These are phyloP conservation scores for Hymenoscyphus scutula DNA, from an alignment of 2,329 filamentous ascomycete genomes.

Conservation along the genomic window DNA sequence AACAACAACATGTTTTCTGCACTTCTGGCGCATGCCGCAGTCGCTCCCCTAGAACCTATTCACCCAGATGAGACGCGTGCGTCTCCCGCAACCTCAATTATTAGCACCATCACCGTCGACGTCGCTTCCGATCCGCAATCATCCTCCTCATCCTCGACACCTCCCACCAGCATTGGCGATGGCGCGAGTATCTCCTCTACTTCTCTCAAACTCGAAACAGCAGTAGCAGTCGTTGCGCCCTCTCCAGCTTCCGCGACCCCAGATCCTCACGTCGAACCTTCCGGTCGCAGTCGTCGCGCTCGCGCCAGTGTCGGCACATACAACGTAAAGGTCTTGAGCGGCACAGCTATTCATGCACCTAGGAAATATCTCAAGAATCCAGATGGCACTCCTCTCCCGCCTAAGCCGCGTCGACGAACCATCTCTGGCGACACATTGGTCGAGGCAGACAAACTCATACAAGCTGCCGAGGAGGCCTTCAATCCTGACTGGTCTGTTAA, in stretches of 20 bases:
- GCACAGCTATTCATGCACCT: constrained; percentile 56
- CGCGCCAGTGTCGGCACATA: constrained; percentile 60
- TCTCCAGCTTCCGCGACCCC: not conserved
- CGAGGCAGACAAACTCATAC: constrained; percentile 32
- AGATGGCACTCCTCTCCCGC: constrained; percentile 33
- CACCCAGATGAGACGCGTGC: constrained; percentile 27
- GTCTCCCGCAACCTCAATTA: constrained; percentile 30
- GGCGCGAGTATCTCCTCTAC: constrained; percentile 55
- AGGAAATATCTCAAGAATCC: constrained; percentile 44
- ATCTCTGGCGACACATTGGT: constrained; percentile 42
- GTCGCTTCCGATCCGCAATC: constrained; percentile 23
- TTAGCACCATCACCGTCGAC: constrained; percentile 33
- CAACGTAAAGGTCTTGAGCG: constrained; percentile 62
- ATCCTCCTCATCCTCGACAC: constrained; percentile 46
- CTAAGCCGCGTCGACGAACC: constrained; percentile 42
- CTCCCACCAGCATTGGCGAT: constrained; percentile 65
- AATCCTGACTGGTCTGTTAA: constrained; percentile 45
- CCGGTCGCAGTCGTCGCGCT: constrained; percentile 52
- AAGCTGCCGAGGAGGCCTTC: constrained; percentile 47
- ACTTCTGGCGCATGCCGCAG: constrained; percentile 25
- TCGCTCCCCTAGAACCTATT: constrained; percentile 17
- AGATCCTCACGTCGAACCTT: constrained; percentile 9
- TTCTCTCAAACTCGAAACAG: constrained; percentile 34
- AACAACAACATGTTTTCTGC: constrained; percentile 26
- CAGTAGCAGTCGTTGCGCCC: constrained; percentile 3